A percentile compares a stretch with the other conserved stretches of the same genome.
These are phyloP conservation scores for Chaetothyriales sp. DNA, from an alignment of 2,329 filamentous ascomycete species.

Conservation along the genomic window DNA sequence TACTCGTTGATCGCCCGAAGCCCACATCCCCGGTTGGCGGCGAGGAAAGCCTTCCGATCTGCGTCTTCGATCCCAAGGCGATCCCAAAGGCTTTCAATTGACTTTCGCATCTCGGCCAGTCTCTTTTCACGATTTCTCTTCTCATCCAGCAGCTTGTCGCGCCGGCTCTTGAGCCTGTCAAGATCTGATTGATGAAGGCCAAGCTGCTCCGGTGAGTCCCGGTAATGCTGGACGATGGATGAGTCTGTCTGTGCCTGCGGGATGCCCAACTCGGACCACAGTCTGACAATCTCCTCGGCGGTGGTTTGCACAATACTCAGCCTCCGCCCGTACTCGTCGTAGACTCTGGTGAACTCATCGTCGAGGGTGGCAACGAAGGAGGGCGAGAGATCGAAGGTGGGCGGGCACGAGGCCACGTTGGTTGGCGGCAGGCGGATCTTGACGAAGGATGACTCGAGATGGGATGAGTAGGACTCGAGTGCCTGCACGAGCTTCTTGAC, in stretches of 20 bases:
- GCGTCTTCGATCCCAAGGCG: slow-evolving; percentile 68
- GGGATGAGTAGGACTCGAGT: slow-evolving; percentile 88
- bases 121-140: slow-evolving; percentile 70
- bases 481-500: slow-evolving; percentile 91
- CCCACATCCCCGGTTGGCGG: slow-evolving; percentile 77
- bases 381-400: slow-evolving; percentile 82
- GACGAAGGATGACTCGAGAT: slow-evolving; percentile 80
- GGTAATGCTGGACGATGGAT: slow-evolving; percentile 74
- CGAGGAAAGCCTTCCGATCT: slow-evolving; percentile 73
- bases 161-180: slow-evolving; percentile 51
- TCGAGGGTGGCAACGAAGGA: slow-evolving; percentile 78
- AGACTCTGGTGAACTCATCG: slow-evolving; percentile 80
- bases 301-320: slow-evolving; percentile 58
- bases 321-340: slow-evolving; percentile 86
- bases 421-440: slow-evolving; percentile 73
- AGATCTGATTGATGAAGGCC: slow-evolving; percentile 83
- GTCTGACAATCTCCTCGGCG: slow-evolving; percentile 72
- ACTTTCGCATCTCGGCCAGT: slow-evolving; percentile 57
- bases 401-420: slow-evolving; percentile 57
- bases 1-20: slow-evolving; percentile 89
- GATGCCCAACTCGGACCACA: slow-evolving; percentile 91
- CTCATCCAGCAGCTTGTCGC: slow-evolving; percentile 74
- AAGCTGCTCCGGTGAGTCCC: slow-evolving; percentile 82
- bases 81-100: slow-evolving; percentile 80
- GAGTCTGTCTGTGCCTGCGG: slow-evolving; percentile 85